Conservation (phyloP, 2,329 filamentous ascomycete species). For the Pseudocercospora fijiensis region DNA sequence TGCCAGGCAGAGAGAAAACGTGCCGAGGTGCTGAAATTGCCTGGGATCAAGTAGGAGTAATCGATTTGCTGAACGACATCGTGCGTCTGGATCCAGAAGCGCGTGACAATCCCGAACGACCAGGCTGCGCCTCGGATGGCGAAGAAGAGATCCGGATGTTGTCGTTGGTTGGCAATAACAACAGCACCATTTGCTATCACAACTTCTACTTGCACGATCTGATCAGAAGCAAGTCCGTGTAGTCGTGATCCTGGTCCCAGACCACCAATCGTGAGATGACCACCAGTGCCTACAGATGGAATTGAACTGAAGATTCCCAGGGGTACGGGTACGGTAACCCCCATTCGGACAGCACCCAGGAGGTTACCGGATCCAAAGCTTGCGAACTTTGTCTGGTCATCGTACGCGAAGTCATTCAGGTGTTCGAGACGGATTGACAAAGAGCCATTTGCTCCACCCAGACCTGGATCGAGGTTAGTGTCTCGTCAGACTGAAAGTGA, state of each 20-base stretch:
- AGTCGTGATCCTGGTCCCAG: conserved; percentile 49
- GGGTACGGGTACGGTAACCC: conserved; percentile 4
- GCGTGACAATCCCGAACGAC: conserved; percentile 32
- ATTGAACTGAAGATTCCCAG: conserved; percentile 9
- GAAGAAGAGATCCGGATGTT: conserved; percentile 31
- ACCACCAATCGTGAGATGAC: conserved; percentile 23
- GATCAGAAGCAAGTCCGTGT: conserved; percentile 56
- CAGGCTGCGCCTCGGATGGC: conserved; percentile 29
- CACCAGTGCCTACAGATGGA: conserved; percentile 18
- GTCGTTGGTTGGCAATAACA: conserved; percentile 39
- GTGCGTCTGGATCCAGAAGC: conserved; percentile 24
- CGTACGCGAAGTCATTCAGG: conserved; percentile 9
- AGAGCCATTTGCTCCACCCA: conserved; percentile 19
- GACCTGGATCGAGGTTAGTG: not conserved
- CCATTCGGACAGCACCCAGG: conserved; percentile 5
- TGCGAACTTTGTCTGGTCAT: not conserved
- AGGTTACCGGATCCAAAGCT: conserved; percentile 16
- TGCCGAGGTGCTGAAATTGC: conserved; percentile 13
- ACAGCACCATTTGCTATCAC: conserved; percentile 43
- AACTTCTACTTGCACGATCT: conserved; percentile 43
- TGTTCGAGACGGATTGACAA: conserved; percentile 12
- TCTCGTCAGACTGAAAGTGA: not conserved
- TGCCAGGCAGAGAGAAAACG: conserved; percentile 21
- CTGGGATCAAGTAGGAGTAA: conserved; percentile 23
- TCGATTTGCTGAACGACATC: conserved; percentile 23